Base-by-base conservation (phyloP, 2,329 filamentous ascomycete species). In the Plectosphaerella plurivora region DNA sequence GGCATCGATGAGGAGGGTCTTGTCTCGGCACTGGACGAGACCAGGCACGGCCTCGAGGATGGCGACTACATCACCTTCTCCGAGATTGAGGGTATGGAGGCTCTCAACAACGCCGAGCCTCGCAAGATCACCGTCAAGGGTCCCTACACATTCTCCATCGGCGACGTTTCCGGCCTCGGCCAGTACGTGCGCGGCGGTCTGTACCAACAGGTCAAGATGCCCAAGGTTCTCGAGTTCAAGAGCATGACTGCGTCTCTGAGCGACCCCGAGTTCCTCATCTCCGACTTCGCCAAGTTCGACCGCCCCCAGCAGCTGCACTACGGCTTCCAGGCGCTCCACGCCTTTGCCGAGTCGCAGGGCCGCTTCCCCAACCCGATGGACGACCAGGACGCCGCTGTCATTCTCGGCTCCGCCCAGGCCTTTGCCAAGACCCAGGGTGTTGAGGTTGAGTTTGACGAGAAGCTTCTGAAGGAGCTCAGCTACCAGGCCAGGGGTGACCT, bases 151-250 rank as follows among this genome's bases (percentile, higher is more conserved):
- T 99, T 99, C 73, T 94, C 91, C 14, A 97, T 99, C 61, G 94
- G 93, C 42, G 91, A 97, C 67, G 91, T 97, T 10, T 90, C 89
- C 22, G 87, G 84, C 6, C 79, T 97, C 36, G 94, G 94, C 36
- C 80, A 89, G 63, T 99, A 99, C 75, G 77, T 89, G 75, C 83
- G 88, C 49, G 93, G 93, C 46, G 94, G 94, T 55, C 82, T 96
- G 54, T 99, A 89, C 70, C 87, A 89, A 39, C 94, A 99, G 71
- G 94, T 97, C 70, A 99, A 97, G 81, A 97, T 97, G 93, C 94
- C 94, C 49, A 96, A 94, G 74, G 83, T 91, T 51, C 73, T 97
- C 63, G 83, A 94, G 67, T 99, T 97, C 73, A 89, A 96, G 74
- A 78, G 84, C 41, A 82, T 97, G 53, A 85, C 85, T 42, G 75